phyloP scores from a whole-genome alignment of 257 asterid genomes.

The Mitragyna speciosa region DNA sequence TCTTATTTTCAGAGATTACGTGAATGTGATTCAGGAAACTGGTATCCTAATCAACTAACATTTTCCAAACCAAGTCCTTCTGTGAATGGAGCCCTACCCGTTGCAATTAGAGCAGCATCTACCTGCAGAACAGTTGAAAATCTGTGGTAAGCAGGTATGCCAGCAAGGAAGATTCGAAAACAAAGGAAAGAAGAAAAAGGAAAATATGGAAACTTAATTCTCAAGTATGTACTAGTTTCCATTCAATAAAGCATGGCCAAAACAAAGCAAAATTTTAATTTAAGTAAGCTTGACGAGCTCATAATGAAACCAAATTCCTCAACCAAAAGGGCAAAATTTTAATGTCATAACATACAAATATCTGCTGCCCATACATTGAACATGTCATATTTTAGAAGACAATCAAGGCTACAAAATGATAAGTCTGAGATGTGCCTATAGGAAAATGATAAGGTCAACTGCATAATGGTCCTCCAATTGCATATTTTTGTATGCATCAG shows the following conservation, averaged over 20 bases:
- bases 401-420: neutral
- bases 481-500: neutral
- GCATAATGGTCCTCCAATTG: neutral
- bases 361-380: neutral
- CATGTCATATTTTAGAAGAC: neutral
- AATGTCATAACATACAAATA: neutral
- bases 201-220: no score
- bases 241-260: neutral
- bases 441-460: neutral
- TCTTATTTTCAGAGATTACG: constrained; percentile 5
- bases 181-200: neutral
- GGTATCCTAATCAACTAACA: constrained; percentile 44
- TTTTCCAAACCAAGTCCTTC: constrained; percentile 96
- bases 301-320: neutral
- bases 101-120: constrained; percentile 97
- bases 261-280: neutral
- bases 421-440: neutral
- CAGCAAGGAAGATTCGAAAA: neutral
- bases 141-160: constrained; percentile 1
- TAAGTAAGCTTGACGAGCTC: neutral
- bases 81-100: constrained; percentile 97
- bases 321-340: neutral
- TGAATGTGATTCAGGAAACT: constrained; percentile 9
- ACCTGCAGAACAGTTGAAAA: constrained; percentile 48
- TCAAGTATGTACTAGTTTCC: neutral